Conservation (phyloP, 2,329 filamentous ascomycete genomes). For the Pleoardoris graminearum region DNA sequence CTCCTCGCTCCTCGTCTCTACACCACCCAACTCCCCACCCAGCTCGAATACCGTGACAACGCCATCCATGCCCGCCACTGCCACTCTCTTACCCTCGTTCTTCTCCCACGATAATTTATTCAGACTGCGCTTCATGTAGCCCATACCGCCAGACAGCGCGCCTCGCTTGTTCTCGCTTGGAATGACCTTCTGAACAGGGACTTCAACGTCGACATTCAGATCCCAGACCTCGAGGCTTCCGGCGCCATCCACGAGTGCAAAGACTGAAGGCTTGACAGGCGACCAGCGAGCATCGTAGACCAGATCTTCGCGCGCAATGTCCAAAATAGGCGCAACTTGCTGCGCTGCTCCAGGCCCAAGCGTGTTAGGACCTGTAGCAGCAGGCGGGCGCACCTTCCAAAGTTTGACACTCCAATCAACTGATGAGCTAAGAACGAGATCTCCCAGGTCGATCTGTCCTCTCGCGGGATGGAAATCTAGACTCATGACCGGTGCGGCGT, state of each 20-base stretch:
- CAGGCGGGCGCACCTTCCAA: slow-evolving; percentile 88
- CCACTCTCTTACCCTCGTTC: slow-evolving; percentile 81
- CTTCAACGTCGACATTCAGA: slow-evolving; percentile 86
- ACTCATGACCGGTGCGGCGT: slow-evolving; percentile 93
- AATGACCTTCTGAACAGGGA: slow-evolving; percentile 79
- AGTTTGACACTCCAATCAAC: slow-evolving; percentile 97
- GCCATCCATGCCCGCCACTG: slow-evolving; percentile 89
- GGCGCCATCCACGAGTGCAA: slow-evolving; percentile 90
- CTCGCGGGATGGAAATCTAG: slow-evolving; percentile 92
- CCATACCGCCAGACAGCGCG: slow-evolving; percentile 48
- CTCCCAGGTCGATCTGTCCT: slow-evolving; percentile 90
- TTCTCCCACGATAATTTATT: slow-evolving; percentile 96
- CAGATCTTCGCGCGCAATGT: slow-evolving; percentile 91
- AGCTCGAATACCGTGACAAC: slow-evolving; percentile 93
- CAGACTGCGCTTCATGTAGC: slow-evolving; percentile 78
- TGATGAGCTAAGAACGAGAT: slow-evolving; percentile 87
- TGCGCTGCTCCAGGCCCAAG: slow-evolving; percentile 43
- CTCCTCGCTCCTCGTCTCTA: slow-evolving; percentile 84
- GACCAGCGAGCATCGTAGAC: slow-evolving; percentile 98
- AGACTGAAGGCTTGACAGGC: slow-evolving; percentile 89
- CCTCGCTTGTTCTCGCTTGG: slow-evolving; percentile 60
- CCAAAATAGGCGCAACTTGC: slow-evolving; percentile 74
- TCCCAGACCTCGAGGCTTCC: slow-evolving; percentile 96
- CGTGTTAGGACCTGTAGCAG: slow-evolving; percentile 61
- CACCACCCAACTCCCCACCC: slow-evolving; percentile 77